Percentiles rank a stretch among this genome's conserved stretches.
phyloP scores from a whole-genome alignment of 495 filamentous ascomycete species.

The Neurospora sp. region DNA sequence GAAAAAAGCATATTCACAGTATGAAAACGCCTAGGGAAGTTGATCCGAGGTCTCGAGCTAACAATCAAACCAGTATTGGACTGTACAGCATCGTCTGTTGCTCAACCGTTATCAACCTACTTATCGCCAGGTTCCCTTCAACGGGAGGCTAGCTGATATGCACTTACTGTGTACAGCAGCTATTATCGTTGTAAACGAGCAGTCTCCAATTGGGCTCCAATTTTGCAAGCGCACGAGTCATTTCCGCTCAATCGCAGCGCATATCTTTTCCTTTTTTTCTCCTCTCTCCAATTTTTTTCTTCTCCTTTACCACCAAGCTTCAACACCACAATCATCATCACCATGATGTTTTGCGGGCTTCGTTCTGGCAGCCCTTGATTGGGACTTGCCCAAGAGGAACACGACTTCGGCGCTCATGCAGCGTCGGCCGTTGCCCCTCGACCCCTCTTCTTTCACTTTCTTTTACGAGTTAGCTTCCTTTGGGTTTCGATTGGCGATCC shows the following conservation, averaged over 20 bases:
- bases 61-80: too few species aligned
- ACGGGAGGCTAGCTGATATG: not conserved
- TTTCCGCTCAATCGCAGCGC: not conserved
- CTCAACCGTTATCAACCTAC: not conserved
- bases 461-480: not conserved
- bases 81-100: not conserved
- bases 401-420: conserved; percentile 2
- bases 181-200: not conserved
- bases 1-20: too few species aligned
- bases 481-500: not conserved
- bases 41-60: too few species aligned
- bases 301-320: not conserved
- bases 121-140: not conserved
- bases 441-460: not conserved
- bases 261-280: not conserved
- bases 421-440: not conserved
- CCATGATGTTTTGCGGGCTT: not conserved
- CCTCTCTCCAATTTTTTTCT: not conserved
- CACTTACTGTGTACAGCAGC: not conserved
- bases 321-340: not conserved
- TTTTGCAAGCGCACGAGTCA: not conserved
- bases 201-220: not conserved
- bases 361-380: conserved; percentile 2
- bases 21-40: too few species aligned
- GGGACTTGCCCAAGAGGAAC: not conserved